These are phyloP conservation scores for Coniophora puteana DNA, from an alignment of 1,284 basidiomycete species.

Conservation along the genomic window DNA sequence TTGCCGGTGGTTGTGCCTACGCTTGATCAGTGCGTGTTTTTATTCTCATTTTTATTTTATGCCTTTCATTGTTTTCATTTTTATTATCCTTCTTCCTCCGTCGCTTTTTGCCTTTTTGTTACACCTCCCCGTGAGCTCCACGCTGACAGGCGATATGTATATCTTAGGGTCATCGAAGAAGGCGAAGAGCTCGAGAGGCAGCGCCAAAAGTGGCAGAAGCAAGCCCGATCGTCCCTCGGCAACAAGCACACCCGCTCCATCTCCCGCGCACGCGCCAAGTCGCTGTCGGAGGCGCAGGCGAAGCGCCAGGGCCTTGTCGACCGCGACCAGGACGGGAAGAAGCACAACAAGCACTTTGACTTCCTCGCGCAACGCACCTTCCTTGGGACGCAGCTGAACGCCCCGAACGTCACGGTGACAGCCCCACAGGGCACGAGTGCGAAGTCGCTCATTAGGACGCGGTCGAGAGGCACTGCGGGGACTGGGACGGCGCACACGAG, in stretches of 20 bases:
- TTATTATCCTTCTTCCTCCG: too few relatives aligned
- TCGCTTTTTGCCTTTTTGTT: conserved; percentile 3
- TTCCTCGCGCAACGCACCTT: conserved; percentile 59
- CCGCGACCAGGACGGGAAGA: conserved; percentile 16
- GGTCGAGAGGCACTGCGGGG: background rate
- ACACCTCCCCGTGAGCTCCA: too few relatives aligned
- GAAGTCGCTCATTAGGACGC: conserved; percentile 13
- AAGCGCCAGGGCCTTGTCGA: too few relatives aligned
- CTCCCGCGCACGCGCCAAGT: conserved; percentile 61
- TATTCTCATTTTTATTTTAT: too few relatives aligned
- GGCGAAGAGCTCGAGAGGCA: conserved; percentile 55
- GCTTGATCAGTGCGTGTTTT: conserved; percentile 47
- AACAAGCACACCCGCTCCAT: conserved; percentile 59
- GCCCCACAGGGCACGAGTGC: conserved; percentile 14
- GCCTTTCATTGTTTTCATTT: too few relatives aligned
- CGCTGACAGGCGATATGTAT: conserved; percentile 2
- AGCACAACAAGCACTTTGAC: conserved; percentile 37
- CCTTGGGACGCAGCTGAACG: conserved; percentile 55
- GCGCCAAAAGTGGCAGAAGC: conserved; percentile 59
- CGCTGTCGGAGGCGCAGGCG: conserved; percentile 39
- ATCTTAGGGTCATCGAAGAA: conserved; percentile 61
- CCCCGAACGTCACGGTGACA: conserved; percentile 42
- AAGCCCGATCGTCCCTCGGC: conserved; percentile 60
- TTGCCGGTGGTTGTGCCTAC: conserved; percentile 59
- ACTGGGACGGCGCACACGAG: conserved; percentile 7